phyloP scores from a whole-genome alignment of 306 rosid genomes.

The Benincasa hispida region DNA sequence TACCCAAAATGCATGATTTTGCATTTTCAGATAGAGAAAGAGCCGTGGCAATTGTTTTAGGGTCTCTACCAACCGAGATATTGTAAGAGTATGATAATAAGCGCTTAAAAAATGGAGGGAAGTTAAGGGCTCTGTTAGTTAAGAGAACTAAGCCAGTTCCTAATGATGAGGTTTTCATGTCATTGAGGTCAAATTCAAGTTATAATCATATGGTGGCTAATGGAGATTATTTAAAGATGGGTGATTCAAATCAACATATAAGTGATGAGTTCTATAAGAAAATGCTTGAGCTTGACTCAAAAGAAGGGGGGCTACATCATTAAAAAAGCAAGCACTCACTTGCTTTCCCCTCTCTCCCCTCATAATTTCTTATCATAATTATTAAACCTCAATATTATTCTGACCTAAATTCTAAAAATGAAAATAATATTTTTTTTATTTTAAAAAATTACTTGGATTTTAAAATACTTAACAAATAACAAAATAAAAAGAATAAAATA shows the following conservation, averaged over 20 bases:
- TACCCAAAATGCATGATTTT: conserved; percentile 23
- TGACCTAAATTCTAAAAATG: too few species aligned
- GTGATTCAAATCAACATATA: background rate
- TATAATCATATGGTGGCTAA: background rate
- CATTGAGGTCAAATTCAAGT: background rate
- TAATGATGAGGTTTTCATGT: background rate
- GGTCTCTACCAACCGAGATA: conserved; percentile 15
- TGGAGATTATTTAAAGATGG: background rate
- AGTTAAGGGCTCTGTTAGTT: background rate
- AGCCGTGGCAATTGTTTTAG: conserved; percentile 23
- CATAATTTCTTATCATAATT: too few species aligned
- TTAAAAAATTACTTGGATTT: too few species aligned
- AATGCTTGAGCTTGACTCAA: conserved; percentile 56
- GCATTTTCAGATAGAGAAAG: conserved; percentile 23
- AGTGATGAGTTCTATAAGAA: conserved; percentile 39
- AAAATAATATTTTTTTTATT: too few species aligned
- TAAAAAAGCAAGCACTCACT: background rate
- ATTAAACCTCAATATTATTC: too few species aligned
- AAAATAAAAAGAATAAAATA: too few species aligned
- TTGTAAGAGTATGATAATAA: conserved; percentile 7
- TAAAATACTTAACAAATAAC: too few species aligned
- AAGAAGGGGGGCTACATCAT: too few species aligned
- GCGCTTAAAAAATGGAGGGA: conserved; percentile 2
- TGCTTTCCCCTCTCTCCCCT: background rate
- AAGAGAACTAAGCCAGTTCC: background rate